These are phyloP conservation scores for Wallemia hederae DNA, from an alignment of 1,284 basidiomycete genomes.

Conservation along the genomic window DNA sequence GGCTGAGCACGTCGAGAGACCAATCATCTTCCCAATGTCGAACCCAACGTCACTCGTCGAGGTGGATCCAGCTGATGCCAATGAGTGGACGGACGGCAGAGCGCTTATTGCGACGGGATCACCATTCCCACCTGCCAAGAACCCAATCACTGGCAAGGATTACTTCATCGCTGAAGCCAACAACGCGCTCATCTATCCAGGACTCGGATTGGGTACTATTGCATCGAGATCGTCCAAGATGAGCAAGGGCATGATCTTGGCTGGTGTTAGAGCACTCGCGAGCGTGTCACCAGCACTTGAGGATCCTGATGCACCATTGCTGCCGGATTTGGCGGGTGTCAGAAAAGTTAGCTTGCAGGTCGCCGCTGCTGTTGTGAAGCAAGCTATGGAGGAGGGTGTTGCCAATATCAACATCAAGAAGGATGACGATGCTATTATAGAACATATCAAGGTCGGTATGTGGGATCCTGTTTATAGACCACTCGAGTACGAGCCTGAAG, in stretches of 20 bases:
- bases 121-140: conserved; percentile 44
- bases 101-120: conserved; percentile 52
- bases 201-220: conserved; percentile 39
- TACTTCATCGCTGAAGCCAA: conserved; percentile 18
- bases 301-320: conserved; percentile 27
- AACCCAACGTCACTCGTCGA: conserved; percentile 52
- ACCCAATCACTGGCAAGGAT: conserved; percentile 30
- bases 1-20: conserved; percentile 33
- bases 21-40: conserved; percentile 36
- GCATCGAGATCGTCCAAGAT: conserved; percentile 30
- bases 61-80: conserved; percentile 36
- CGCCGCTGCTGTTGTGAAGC: conserved; percentile 42
- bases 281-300: conserved; percentile 40
- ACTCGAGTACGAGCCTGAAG: neutral
- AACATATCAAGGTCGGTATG: neutral
- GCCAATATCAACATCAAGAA: conserved; percentile 12
- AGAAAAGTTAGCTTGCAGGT: conserved; percentile 42
- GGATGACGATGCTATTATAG: neutral
- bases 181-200: conserved; percentile 48
- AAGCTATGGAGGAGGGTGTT: conserved; percentile 39
- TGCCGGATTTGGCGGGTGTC: conserved; percentile 25
- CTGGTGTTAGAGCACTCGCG: conserved; percentile 37
- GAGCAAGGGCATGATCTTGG: conserved; percentile 47
- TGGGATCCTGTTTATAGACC: neutral
- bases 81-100: conserved; percentile 42